Base-by-base conservation (phyloP, 192 early-diverging fungal species). In the Diversispora epigaea region DNA sequence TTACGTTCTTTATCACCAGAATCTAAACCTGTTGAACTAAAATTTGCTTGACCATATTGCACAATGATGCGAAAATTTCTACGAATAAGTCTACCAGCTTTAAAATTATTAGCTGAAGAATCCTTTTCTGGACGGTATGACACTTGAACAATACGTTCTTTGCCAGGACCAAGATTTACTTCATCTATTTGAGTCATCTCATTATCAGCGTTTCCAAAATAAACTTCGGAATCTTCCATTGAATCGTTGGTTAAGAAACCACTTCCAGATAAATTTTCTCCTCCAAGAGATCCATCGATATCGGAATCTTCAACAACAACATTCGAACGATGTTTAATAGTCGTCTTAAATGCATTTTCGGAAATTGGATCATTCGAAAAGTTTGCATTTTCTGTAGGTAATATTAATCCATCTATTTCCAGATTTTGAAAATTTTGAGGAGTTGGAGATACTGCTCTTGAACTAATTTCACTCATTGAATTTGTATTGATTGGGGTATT, bases 161-260 rank as follows among this genome's bases (percentile, higher is more conserved):
- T 86, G 6, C 96, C 95, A 9, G 96, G 90, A 57, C 90, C 90
- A 49, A 99, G 76, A 17, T 89, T 73, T 25, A 99, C 77, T 77
- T 99, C 97, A 77, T 99, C 96, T 63, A 94, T 94, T 25, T 91
- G 82, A 3, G 90, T n/a, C 11, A 75, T 17, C 8, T 45, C 62
- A 22, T 32, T 32, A 32, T 47, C 45, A 39, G 25, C 9, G 9
- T n/a, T 49, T 6, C 61, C 62, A 14, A 17, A 15, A 49, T 54
- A 45, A 1, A 64, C n/a, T 32, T 65, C 25, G 17, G 14, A 22
- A 15, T 65, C 65, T 9, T 50, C 21, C n/a, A 43, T 44, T n/a
- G 32, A 21, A 45, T 49, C 62, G 46, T 41, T 75, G 32, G 47
- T 32, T 22, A 54, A 39, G 15, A 43, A 58, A 17, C 14, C 21